Evolutionary conservation across 495 filamentous ascomycete species (phyloP), one percentile per base, ranked within the genome.

Genomic region (Wilcoxina mikolae): DNA sequence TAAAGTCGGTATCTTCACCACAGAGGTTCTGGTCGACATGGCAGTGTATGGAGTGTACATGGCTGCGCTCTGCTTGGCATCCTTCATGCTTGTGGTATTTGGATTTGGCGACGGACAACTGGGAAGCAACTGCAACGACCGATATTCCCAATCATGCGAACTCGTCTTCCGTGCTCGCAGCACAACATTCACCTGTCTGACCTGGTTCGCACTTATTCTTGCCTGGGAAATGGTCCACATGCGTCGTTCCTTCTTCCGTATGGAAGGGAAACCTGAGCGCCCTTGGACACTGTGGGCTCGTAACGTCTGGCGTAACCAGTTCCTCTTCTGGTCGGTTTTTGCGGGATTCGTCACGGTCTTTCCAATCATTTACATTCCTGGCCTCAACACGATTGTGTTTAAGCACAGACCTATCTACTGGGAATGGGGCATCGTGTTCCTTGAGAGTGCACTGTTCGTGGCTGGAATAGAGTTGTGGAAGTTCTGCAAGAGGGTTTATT

Each of bases 221-320:
- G 82, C 82, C 2, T 84, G 82, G 81, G 80, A 84, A 64, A 80
- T 83, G 74, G 74, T 83, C 26, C 70, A 83, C 58, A 72, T 84
- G 59, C 79, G 80, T 3, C 76, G 77, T 42, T 77, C 74, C 49
- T 79, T 86, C 67, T 86, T 85, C 72, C 68, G 71, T 49, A 81
- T 82, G 77, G 74, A 79, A 56, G 75, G 79, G 4, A 70, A 68
- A 29, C 74, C 71, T 43, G 74, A 70, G 56, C 78, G 74, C 20
- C 72, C 77, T 57, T 68, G 67, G 67, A 61, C 59, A n/a, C 51
- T 60, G 20, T 78, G 78, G 75, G 72, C 74, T 66, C 56, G 65
- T 44, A 81, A 83, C 58, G 71, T 84, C 60, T 84, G 81, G 80
- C 70, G 76, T 58, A 87, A 87, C 69, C 69, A 76, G 61, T 81